Evolutionary conservation across 495 filamentous ascomycete genomes (phyloP).

Genomic region (Entonaema liquescens): DNA sequence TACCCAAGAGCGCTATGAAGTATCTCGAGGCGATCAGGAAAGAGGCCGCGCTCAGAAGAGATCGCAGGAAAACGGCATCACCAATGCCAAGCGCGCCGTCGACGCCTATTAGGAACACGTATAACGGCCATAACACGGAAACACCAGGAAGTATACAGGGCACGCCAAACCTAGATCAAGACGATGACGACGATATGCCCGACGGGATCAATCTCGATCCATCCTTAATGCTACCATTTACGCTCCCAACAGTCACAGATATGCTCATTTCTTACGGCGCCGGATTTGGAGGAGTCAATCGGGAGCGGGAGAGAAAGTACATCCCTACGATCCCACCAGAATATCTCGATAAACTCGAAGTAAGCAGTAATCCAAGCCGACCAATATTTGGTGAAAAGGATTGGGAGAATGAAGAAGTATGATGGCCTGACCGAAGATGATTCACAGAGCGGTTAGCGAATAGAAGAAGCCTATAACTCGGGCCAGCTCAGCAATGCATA

Average conservation of each 20-base stretch:
- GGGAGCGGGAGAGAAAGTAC: conserved; percentile 91
- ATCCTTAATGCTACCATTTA: conserved; percentile 92
- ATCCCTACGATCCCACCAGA: conserved; percentile 96
- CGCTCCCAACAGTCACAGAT: conserved; percentile 92
- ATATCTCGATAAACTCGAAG: conserved; percentile 88
- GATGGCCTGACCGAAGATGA: conserved; percentile 24
- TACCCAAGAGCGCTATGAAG: conserved; percentile 86
- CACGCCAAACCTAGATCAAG: conserved; percentile 44
- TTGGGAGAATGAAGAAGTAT: conserved; percentile 62
- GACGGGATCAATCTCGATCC: conserved; percentile 84
- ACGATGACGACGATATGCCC: conserved; percentile 68
- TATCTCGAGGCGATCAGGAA: conserved; percentile 84
- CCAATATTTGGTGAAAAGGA: conserved; percentile 58
- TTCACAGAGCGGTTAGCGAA: conserved; percentile 28
- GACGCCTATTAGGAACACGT: conserved; percentile 50
- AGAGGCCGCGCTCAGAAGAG: conserved; percentile 67
- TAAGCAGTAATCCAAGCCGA: conserved; percentile 49
- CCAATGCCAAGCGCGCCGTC: conserved; percentile 49
- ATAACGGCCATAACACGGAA: conserved; percentile 49
- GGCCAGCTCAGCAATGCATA: conserved; percentile 41
- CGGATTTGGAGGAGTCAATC: conserved; percentile 90
- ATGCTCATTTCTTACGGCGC: conserved; percentile 97
- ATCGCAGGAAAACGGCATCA: conserved; percentile 53
- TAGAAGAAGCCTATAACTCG: conserved; percentile 18
- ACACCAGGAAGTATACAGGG: conserved; percentile 42